Base-by-base conservation (phyloP, 1,284 basidiomycete species). In the Neotropicomus parvogracilis region DNA sequence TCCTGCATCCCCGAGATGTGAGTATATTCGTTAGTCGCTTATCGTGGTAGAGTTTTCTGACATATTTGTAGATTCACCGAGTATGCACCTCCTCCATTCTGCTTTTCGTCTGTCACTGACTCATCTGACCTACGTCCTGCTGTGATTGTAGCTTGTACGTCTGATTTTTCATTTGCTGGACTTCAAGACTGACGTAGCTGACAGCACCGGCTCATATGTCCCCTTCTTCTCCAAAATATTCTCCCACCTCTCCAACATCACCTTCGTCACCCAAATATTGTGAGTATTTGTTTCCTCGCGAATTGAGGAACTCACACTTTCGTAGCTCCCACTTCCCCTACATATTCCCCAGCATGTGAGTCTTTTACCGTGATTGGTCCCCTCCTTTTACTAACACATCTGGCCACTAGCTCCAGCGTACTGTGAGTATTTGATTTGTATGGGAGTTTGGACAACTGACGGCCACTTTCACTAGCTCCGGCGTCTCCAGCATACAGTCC, bases 221-320 rank as follows among this genome's bases (percentile, higher is more conserved):
- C 24, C 88, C 91, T 0, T 81, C 90, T 6, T 91, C 88, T 31
- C 91, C 90, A 3, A 85, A 85, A 62, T 92, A 91, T 67, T 91
- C 90, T 24, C 87, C 88, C 6, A 89, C 87, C 0, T 89, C 87
- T 2, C 88, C 88, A 1, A 81, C 84, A 40, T 91, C 88, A 1
- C 90, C 91, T 0, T 78, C 90, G 1, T 91, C 89, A 36, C 92
- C 92, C 40, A 88, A 86, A 74, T 95, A 92, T 68, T 92, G 82
- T 90, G 70, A 62, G 88, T 75, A 8, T 27, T 11, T 21, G 12
- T 41, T 20, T 27, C 39, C 31, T 27, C n/a, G 38, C 19, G 6
- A 14, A 16, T 8, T 44, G 16, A 41, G 29, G 24, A 56, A 19
- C 53, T 50, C n/a, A 69, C 34, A 50, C 44, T 34, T 50, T 48